phyloP scores from a whole-genome alignment of 352 stramenopile genomes.

The Phytophthora capsici region DNA sequence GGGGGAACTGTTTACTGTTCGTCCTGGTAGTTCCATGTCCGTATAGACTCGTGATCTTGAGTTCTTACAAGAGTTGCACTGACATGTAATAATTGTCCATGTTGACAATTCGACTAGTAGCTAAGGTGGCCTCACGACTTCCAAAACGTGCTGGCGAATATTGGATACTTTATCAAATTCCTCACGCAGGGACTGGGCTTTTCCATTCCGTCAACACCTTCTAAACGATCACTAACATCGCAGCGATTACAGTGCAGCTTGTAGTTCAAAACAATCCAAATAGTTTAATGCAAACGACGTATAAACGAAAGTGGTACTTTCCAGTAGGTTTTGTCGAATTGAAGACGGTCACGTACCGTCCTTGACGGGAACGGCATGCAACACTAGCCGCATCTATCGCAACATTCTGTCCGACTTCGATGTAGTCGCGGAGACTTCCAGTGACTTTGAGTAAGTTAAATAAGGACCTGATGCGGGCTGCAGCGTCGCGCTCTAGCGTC shows the following conservation, averaged over 20 bases:
- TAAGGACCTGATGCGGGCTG: not conserved
- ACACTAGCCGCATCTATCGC: constrained; percentile 5
- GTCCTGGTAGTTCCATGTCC: not conserved
- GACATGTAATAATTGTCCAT: constrained; percentile 18
- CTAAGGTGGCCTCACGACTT: not conserved
- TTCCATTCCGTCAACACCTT: constrained; percentile 1
- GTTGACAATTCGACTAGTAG: not conserved
- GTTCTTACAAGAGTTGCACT: constrained; percentile 5
- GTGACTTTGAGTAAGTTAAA: not conserved
- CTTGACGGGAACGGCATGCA: constrained; percentile 3
- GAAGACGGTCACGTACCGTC: constrained; percentile 5
- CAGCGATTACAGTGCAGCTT: constrained; percentile 29
- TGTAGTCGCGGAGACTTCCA: not conserved
- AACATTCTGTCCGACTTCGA: not conserved
- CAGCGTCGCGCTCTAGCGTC: not conserved
- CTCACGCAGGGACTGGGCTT: not conserved
- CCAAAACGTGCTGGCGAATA: not conserved
- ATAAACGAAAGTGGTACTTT: constrained; percentile 43
- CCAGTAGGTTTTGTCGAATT: constrained; percentile 21
- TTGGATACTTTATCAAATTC: not conserved
- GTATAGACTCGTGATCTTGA: not conserved
- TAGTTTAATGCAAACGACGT: constrained; percentile 14
- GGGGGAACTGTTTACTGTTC: not conserved
- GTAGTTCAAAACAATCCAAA: constrained; percentile 12
- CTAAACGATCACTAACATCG: constrained; percentile 20